phyloP scores from a whole-genome alignment of 495 filamentous ascomycete genomes.

The Trichoderma orchidacearum region DNA sequence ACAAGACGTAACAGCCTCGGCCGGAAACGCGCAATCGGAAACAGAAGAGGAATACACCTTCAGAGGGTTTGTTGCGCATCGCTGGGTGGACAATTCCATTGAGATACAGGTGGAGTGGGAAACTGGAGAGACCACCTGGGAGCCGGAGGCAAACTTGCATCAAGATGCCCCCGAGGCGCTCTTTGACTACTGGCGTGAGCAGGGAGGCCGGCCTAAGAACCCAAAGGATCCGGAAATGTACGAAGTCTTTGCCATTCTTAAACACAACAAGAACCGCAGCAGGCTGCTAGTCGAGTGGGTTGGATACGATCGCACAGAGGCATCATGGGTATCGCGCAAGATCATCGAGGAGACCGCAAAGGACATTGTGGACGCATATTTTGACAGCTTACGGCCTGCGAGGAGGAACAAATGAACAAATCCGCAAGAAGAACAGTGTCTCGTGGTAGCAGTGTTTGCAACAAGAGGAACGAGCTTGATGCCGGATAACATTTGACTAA shows the following conservation, averaged over 20 bases:
- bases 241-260: background rate
- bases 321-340: background rate
- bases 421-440: no score
- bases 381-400: background rate
- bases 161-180: background rate
- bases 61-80: background rate
- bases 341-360: background rate
- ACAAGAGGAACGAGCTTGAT: no score
- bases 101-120: slow-evolving; percentile 1
- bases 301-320: background rate
- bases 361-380: background rate
- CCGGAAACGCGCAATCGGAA: background rate
- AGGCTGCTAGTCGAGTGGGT: background rate
- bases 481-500: no score
- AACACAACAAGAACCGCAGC: slow-evolving; percentile 1
- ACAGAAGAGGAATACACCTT: background rate
- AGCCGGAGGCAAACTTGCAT: slow-evolving; percentile 1
- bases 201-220: background rate
- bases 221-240: background rate
- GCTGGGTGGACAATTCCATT: background rate
- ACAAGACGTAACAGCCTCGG: no score
- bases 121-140: background rate
- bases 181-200: background rate
- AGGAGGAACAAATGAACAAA: background rate
- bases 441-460: no score